Evolutionary conservation across 306 rosid species (phyloP), one percentile per base, ranked within the genome.

Genomic region (Vigna reflexopilosa): DNA sequence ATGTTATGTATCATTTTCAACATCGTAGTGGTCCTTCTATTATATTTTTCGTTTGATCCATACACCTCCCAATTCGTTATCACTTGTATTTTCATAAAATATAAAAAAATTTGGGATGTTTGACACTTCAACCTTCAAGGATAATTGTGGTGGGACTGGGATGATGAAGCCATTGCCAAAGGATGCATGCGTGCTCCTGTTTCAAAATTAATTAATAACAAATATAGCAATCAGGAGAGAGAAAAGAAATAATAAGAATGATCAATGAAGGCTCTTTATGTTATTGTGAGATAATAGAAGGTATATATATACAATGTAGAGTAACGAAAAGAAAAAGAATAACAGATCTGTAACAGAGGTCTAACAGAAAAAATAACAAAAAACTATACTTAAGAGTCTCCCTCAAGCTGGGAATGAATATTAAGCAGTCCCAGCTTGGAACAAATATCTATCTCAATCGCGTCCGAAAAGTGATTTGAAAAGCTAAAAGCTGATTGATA

Each of bases 11-110:
- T 51, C 78, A 68, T n/a, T 50, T 63, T 42, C 34, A 59, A 38
- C 42, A 3, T 63, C 45, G 7, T 22, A n/a, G 20, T 67, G 58
- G 48, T 79, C 70, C 11, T 0, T n/a, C 70, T 15, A 51, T 56
- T 51, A 59, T 56, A 28, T 54, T 64, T 40, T 51, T 50, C 65
- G 47, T 44, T 19, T 47, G 70, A 19, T 57, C 57, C 20, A 8
- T 64, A 45, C 79, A 80, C n/a, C 19, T 72, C 36, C 24, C 51
- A 73, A 52, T 42, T 72, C 42, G 45, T 72, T 14, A 72, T 64
- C 52, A 57, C 72, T 42, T 57, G 20, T 6, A 30, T 28, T 42
- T 61, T 61, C 11, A 28, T 61, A 28, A 61, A 28, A 30, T 61
- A 61, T 15, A 14, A 42, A 78, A 55, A 78, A 74, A n/a, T 45